phyloP scores from a whole-genome alignment of 2,329 filamentous ascomycete genomes.

The Sclerotinia glacialis region DNA sequence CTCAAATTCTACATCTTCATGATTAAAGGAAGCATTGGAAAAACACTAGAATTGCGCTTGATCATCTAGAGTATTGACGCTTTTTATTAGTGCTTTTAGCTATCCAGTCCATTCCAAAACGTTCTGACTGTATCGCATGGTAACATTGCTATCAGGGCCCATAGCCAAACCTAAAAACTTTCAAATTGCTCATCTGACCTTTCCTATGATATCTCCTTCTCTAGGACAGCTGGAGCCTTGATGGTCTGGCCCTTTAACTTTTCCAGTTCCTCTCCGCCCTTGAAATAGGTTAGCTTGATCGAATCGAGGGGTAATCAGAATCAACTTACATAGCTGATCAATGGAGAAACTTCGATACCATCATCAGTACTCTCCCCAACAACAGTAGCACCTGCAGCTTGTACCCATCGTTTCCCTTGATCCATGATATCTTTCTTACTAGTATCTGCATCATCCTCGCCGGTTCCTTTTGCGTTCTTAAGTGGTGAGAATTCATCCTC shows the following conservation, averaged over 20 bases:
- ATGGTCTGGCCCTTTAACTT: conserved; percentile 53
- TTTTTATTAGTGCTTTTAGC: conserved; percentile 3
- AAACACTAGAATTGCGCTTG: not conserved
- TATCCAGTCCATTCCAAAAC: not conserved
- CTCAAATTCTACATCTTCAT: not conserved
- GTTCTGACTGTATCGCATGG: not conserved
- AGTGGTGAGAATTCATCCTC: conserved; percentile 98
- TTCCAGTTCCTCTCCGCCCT: conserved; percentile 63
- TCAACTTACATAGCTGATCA: conserved; percentile 88
- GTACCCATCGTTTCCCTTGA: conserved; percentile 83
- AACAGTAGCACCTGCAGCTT: conserved; percentile 74
- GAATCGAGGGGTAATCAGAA: not conserved
- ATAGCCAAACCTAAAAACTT: not conserved
- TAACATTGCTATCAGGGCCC: conserved; percentile 12
- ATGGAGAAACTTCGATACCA: conserved; percentile 86
- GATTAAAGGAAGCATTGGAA: not conserved
- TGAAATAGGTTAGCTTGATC: conserved; percentile 49
- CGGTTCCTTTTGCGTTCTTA: conserved; percentile 83
- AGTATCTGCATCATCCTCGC: conserved; percentile 91
- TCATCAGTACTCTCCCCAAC: conserved; percentile 58
- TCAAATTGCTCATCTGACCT: not conserved
- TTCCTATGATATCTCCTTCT: conserved; percentile 41
- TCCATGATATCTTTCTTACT: conserved; percentile 86
- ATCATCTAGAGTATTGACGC: not conserved
- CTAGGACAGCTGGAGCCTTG: conserved; percentile 52